Evolutionary conservation across 2,329 filamentous ascomycete species (phyloP).

Genomic region (Sclerotinia trifoliorum): DNA sequence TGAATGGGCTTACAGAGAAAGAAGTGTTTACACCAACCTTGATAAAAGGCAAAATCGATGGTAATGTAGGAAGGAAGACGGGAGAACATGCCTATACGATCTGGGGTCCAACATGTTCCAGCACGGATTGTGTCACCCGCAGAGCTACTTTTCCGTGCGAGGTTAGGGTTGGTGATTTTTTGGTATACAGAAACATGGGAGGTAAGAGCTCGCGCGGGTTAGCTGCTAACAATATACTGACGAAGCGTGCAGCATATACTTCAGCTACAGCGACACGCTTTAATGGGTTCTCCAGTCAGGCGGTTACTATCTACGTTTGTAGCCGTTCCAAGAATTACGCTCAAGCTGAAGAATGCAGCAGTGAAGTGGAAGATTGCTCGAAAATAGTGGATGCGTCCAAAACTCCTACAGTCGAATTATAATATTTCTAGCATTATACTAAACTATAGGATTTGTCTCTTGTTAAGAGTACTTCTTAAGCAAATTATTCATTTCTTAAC

Average conservation of each 20-base stretch:
- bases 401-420: neutral
- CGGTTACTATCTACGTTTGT: conserved; percentile 2
- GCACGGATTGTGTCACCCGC: neutral
- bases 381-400: neutral
- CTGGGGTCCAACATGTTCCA: neutral
- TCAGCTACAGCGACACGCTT: conserved; percentile 5
- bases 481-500: neutral
- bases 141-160: neutral
- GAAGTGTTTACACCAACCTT: neutral
- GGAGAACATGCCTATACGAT: neutral
- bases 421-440: neutral
- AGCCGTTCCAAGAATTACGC: neutral
- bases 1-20: conserved; percentile 2
- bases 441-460: too few relatives aligned
- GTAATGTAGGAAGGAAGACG: neutral
- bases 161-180: neutral
- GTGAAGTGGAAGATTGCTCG: neutral
- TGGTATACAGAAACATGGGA: conserved; percentile 3
- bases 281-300: neutral
- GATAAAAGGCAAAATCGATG: neutral
- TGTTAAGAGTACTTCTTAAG: neutral
- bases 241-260: neutral
- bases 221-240: neutral
- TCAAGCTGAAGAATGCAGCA: neutral
- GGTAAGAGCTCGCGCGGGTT: neutral